Conservation (phyloP, 164 flowering plant species). For the Santalum album region DNA sequence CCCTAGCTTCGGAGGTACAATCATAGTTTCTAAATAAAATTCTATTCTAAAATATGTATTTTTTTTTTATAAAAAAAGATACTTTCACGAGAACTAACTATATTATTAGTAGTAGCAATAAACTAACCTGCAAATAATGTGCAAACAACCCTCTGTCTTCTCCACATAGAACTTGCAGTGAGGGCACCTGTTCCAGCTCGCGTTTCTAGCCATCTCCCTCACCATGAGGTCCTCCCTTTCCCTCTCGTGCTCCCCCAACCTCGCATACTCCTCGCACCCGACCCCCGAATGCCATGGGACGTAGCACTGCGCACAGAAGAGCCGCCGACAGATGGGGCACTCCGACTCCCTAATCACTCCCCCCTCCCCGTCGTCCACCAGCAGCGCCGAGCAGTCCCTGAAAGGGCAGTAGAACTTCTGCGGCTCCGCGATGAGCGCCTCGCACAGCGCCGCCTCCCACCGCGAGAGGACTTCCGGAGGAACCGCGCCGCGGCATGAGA, state of each 20-base stretch:
- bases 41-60: no score
- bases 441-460: conserved; percentile 21
- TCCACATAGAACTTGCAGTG: conserved; percentile 25
- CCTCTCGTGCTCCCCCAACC: conserved; percentile 14
- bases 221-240: conserved; percentile 16
- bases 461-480: conserved; percentile 14
- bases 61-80: no score
- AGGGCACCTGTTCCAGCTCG: conserved; percentile 31
- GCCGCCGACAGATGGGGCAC: conserved; percentile 22
- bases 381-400: conserved; percentile 24
- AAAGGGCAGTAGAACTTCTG: conserved; percentile 27
- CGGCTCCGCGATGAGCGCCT: conserved; percentile 14
- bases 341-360: conserved; percentile 7
- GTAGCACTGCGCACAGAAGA: conserved; percentile 22
- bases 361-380: conserved; percentile 16
- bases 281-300: conserved; percentile 30
- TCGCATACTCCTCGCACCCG: conserved; percentile 21
- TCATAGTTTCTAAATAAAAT: no score
- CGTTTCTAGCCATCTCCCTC: conserved; percentile 18
- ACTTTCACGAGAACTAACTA: no score
- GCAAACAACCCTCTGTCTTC: conserved; percentile 5
- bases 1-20: no score
- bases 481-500: conserved; percentile 12
- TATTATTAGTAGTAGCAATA: no score
- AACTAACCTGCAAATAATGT: no score